Conservation (phyloP, 352 stramenopile genomes). For the Thalassiosira mediterranea region DNA sequence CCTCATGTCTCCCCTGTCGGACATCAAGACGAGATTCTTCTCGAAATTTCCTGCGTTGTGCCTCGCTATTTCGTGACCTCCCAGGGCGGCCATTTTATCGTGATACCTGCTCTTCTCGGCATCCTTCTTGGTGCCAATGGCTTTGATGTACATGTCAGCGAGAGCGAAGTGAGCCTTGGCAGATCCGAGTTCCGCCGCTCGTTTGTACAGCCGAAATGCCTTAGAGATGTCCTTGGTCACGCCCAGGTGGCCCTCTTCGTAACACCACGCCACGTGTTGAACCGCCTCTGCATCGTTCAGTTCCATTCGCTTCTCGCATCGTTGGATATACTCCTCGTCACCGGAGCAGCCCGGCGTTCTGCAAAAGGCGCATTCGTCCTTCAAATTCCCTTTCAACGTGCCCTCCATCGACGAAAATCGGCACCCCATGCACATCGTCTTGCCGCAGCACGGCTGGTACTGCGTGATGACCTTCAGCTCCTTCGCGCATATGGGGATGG, state of each 20-base stretch:
- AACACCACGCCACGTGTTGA: background rate
- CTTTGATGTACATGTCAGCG: background rate
- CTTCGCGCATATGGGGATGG: background rate
- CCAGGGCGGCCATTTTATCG: slow-evolving; percentile 11
- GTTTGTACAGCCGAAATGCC: slow-evolving; percentile 1
- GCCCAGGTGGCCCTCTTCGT: background rate
- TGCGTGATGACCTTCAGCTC: too few species aligned
- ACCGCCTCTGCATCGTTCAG: background rate
- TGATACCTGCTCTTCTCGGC: slow-evolving; percentile 7
- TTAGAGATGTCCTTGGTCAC: slow-evolving; percentile 2
- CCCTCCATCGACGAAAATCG: background rate
- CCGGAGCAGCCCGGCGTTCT: background rate
- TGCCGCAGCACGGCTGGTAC: background rate
- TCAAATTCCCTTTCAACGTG: background rate
- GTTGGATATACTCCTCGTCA: background rate
- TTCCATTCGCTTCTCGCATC: slow-evolving; percentile 5
- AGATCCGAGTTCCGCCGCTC: slow-evolving; percentile 5
- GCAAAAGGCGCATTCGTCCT: slow-evolving; percentile 11
- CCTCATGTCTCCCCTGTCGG: background rate
- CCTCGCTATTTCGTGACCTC: too few species aligned
- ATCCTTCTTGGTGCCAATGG: slow-evolving; percentile 1
- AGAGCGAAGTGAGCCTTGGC: background rate
- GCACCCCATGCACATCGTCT: slow-evolving; percentile 8
- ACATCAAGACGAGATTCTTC: background rate
- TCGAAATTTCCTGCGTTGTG: background rate